phyloP scores from a whole-genome alignment of 2,329 filamentous ascomycete genomes.

The Penicillium occitanis region DNA sequence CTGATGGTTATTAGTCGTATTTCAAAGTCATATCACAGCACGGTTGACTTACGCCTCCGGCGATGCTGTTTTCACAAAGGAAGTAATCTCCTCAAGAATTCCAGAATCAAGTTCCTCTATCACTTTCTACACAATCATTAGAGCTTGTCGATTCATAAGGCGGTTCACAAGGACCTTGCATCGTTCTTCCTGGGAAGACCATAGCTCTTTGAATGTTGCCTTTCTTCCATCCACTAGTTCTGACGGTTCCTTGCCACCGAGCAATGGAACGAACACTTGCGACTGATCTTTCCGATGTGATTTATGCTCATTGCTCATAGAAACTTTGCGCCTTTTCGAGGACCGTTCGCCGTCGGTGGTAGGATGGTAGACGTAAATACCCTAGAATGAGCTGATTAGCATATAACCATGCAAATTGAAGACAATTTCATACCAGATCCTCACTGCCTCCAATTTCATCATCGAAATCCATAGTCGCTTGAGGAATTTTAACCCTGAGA shows the following conservation, averaged over 20 bases:
- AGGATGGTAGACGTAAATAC: constrained; percentile 63
- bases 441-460: neutral
- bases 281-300: constrained; percentile 20
- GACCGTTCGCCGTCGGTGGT: constrained; percentile 46
- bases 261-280: constrained; percentile 39
- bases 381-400: constrained; percentile 41
- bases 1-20: constrained; percentile 26
- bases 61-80: constrained; percentile 39
- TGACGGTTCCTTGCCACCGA: constrained; percentile 40
- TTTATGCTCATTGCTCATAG: constrained; percentile 33
- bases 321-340: constrained; percentile 59
- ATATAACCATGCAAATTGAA: neutral
- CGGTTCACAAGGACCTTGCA: constrained; percentile 34
- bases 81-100: constrained; percentile 39
- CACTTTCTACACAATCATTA: constrained; percentile 29
- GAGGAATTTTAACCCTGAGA: neutral
- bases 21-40: neutral
- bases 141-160: neutral
- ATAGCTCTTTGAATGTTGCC: constrained; percentile 40
- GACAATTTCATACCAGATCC: constrained; percentile 5
- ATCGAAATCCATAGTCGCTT: constrained; percentile 15
- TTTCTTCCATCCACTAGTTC: constrained; percentile 37
- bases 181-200: constrained; percentile 40
- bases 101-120: constrained; percentile 42
- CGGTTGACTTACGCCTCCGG: constrained; percentile 35